Evolutionary conservation across 2,329 filamentous ascomycete genomes (phyloP).

Genomic region (Pseudocercospora pini-densiflorae): DNA sequence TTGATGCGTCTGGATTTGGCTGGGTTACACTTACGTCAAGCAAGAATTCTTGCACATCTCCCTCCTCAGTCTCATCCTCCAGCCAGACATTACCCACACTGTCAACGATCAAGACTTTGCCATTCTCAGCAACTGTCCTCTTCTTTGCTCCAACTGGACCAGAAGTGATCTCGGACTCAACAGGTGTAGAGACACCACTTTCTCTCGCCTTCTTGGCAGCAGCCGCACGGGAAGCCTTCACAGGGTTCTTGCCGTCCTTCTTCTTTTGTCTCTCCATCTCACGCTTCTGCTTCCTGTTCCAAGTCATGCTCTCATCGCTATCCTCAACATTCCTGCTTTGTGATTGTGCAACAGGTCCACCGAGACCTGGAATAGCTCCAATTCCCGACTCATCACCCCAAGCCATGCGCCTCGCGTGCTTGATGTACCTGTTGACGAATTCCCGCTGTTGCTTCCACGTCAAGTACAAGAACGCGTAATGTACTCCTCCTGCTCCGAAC

Average conservation of each 20-base stretch:
- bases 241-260: slow-evolving; percentile 62
- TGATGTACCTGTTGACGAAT: slow-evolving; percentile 90
- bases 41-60: slow-evolving; percentile 78
- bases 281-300: slow-evolving; percentile 83
- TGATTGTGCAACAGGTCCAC: slow-evolving; percentile 48
- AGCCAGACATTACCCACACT: slow-evolving; percentile 90
- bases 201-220: slow-evolving; percentile 57
- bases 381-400: slow-evolving; percentile 82
- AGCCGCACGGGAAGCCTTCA: slow-evolving; percentile 53
- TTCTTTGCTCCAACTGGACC: slow-evolving; percentile 79
- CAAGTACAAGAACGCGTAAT: slow-evolving; percentile 85
- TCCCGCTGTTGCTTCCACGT: slow-evolving; percentile 88
- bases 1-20: too few relatives aligned
- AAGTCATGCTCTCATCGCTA: slow-evolving; percentile 58
- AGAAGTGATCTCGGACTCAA: slow-evolving; percentile 55
- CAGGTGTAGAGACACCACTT: slow-evolving; percentile 58
- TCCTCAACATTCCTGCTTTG: slow-evolving; percentile 43
- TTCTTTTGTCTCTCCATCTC: slow-evolving; percentile 82
- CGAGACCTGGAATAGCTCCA: slow-evolving; percentile 69
- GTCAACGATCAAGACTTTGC: slow-evolving; percentile 92
- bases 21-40: slow-evolving; percentile 71
- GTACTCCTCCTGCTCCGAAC: slow-evolving; percentile 79
- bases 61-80: slow-evolving; percentile 90
- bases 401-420: slow-evolving; percentile 81
- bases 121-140: slow-evolving; percentile 89